These are phyloP conservation scores for Allium sativum DNA, from an alignment of 106 monocot species.

Conservation along the genomic window DNA sequence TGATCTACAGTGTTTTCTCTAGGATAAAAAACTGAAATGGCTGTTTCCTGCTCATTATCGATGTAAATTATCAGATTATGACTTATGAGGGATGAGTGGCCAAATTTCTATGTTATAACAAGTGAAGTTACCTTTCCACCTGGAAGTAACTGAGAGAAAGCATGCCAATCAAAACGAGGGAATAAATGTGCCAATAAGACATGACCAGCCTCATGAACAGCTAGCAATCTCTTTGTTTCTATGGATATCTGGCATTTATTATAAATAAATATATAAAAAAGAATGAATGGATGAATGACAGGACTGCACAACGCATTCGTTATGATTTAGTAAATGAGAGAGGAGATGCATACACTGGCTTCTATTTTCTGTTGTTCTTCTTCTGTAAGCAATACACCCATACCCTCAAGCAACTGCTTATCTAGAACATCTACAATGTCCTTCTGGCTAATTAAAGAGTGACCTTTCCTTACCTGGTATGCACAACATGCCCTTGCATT, in stretches of 20 bases:
- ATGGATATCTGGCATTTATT: conserved; percentile 38
- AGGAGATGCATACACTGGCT: conserved; percentile 42
- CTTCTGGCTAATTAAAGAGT: conserved; percentile 54
- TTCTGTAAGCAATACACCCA: conserved; percentile 87
- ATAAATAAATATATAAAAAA: neutral
- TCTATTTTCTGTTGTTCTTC: conserved; percentile 86
- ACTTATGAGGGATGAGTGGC: too few species aligned
- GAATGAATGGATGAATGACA: neutral
- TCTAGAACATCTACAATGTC: conserved; percentile 79
- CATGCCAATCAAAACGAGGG: conserved; percentile 88
- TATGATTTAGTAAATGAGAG: neutral
- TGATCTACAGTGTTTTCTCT: conserved; percentile 81
- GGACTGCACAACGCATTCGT: neutral
- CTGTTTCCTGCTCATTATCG: conserved; percentile 52
- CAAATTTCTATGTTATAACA: neutral
- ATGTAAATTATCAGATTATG: conserved; percentile 1
- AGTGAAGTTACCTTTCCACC: conserved; percentile 61
- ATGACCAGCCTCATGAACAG: conserved; percentile 92
- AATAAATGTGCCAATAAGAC: conserved; percentile 78
- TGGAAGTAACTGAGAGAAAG: conserved; percentile 92
- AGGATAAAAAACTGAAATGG: conserved; percentile 79
- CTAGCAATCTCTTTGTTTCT: conserved; percentile 60
- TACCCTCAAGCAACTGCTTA: conserved; percentile 86
- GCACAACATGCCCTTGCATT: neutral
- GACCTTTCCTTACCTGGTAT: conserved; percentile 69